Base-by-base conservation (phyloP, 495 filamentous ascomycete genomes). In the Penicillium verhagenii region DNA sequence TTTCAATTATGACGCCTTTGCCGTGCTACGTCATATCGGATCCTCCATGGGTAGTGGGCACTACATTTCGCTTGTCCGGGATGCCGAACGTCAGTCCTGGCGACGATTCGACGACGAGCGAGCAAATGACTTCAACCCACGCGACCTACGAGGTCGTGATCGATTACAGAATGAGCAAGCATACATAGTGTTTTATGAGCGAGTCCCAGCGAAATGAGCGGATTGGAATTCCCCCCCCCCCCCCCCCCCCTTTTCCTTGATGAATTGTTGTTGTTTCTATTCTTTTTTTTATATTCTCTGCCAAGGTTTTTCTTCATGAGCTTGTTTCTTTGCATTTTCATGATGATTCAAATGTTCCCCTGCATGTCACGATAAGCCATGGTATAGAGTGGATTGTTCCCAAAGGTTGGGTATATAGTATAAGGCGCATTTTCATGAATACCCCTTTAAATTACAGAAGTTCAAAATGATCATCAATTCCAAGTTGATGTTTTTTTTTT, bases 1-100 rank as follows among this genome's bases (percentile, higher is more conserved):
- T 0, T 89, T 85, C 56, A 76, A 74, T 7, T 91, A 90, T 57
- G 84, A 89, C 60, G 75, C 83, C n/a, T 91, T 90, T 62, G 87
- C 78, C 0, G 86, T 91, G 1, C 73, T 87, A 21, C 80, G 86
- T 50, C 87, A 91, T 63, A 65, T 88, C 24, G 87, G 87, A 16
- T 75, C 70, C 1, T 81, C 80, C 1, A 72, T 87, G 54, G 76
- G 81, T 23, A 83, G 83, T 49, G 87, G 87, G 3, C 87, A 91
- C 68, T 91, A 91, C 59, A 82, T 86, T 14, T 80, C 83, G 2
- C 65, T 87, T 25, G 83, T 87, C 37, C 81, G 79, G 43, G 86
- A 89, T 61, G 75, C 74, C 26, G 81, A 75, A 44, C 76, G 82
- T 40, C 76, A 76, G 21, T 80, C 75, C 55, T 91, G 87, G 87